phyloP scores from a whole-genome alignment of 345 rosid species.

The Pseudoturritis turrita region DNA sequence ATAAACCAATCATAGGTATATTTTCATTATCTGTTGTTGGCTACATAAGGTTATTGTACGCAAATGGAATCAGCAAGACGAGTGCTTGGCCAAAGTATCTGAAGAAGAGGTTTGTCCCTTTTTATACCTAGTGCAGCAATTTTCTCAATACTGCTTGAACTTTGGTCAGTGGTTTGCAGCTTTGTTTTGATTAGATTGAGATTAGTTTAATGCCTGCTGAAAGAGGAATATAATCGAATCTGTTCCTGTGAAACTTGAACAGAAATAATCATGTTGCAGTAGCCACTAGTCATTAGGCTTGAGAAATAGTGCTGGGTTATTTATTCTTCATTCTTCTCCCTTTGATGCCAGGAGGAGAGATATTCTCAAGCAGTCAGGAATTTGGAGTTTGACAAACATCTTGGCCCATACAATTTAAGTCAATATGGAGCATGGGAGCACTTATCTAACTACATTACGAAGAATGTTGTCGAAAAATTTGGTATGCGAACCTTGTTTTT shows the following conservation, averaged over 20 bases:
- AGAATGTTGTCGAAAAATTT: slow-evolving; percentile 50
- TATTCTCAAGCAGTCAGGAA: slow-evolving; percentile 56
- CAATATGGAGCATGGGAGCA: slow-evolving; percentile 72
- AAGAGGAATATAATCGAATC: background rate
- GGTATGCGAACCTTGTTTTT: slow-evolving; percentile 37
- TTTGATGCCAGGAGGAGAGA: slow-evolving; percentile 57
- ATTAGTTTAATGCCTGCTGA: background rate
- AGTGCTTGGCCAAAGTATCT: slow-evolving; percentile 48
- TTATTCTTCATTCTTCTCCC: background rate
- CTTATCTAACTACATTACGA: slow-evolving; percentile 58
- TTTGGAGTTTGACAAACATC: slow-evolving; percentile 75
- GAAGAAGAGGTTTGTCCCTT: slow-evolving; percentile 75
- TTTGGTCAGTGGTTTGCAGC: background rate
- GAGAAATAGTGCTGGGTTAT: background rate
- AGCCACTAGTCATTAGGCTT: background rate
- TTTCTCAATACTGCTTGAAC: background rate
- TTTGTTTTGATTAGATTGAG: background rate
- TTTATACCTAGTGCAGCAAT: background rate
- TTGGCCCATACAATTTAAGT: slow-evolving; percentile 71
- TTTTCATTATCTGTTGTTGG: background rate
- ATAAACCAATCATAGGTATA: background rate
- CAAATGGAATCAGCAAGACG: slow-evolving; percentile 72
- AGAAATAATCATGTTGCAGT: background rate
- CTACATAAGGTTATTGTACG: slow-evolving; percentile 69
- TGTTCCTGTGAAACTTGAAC: background rate